Conservation (phyloP, 139 green algal genomes). For the Haematococcus lacustris region DNA sequence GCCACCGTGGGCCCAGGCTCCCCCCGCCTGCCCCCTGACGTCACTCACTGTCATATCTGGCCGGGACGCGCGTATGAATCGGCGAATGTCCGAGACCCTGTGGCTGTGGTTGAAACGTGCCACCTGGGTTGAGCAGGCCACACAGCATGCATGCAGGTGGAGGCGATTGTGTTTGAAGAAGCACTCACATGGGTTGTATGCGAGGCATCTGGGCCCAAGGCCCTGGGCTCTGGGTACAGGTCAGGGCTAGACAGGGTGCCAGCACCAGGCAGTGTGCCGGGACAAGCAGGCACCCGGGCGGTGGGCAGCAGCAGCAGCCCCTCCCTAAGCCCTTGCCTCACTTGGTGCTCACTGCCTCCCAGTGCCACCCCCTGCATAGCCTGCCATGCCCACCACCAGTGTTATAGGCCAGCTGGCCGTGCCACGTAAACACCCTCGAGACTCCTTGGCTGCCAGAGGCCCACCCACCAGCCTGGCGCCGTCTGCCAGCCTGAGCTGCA, state of each 20-base stretch:
- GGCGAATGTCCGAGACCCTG: conserved; percentile 72
- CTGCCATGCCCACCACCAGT: neutral
- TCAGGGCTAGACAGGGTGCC: neutral
- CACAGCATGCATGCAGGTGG: neutral
- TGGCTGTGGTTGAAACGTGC: conserved; percentile 80
- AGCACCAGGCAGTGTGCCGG: neutral
- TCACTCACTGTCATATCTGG: conserved; percentile 40
- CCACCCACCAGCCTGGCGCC: conserved; percentile 57
- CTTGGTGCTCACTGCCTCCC: neutral
- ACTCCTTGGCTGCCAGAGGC: neutral
- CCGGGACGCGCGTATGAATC: conserved; percentile 66
- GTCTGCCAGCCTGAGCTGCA: conserved; percentile 82
- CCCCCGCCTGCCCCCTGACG: no score
- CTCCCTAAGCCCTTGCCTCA: neutral
- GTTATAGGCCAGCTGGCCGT: neutral
- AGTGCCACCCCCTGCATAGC: neutral
- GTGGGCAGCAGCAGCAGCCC: neutral
- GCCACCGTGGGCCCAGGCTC: no score
- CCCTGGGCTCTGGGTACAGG: neutral
- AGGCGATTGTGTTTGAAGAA: neutral
- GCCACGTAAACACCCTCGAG: neutral
- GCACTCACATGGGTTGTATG: neutral
- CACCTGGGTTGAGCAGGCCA: conserved; percentile 18
- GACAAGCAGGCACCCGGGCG: neutral
- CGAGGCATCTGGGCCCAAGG: neutral